Base-by-base conservation (phyloP, 768 basidiomycete species). In the Lentinula aciculospora region DNA sequence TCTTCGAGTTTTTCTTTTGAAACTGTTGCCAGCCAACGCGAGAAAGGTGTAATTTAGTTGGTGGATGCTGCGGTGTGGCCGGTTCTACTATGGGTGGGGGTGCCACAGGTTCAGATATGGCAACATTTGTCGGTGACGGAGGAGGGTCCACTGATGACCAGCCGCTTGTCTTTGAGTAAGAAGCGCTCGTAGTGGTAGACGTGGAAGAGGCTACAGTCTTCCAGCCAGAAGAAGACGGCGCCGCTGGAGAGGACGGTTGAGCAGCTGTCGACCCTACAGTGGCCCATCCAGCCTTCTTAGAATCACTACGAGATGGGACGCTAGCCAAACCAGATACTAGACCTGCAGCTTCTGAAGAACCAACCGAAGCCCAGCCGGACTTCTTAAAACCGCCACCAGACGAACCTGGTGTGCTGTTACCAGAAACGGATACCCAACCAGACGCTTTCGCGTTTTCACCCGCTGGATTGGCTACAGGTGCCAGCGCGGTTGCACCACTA, bases 21-120 rank as follows among this genome's bases (percentile, higher is more conserved):
- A 81, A 85, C 56, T 84, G 78, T 67, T 84, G 82, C 84, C 84
- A 85, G 39, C 76, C 80, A 23, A 78, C 76, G 47, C 73, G 73
- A 17, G 67, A 62, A 15, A 74, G 73, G 48, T 72, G 71, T 12
- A 71, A 63, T 48, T 66, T 66, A 32, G 63, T 60, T 27, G 60
- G 32, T 4, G 63, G 19, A 42, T 13, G 55, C 34, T 25, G 50
- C 4, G 45, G 39, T 10, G 28, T 45, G 8, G 19, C 15, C 28
- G 42, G 27, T 17, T 17, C 53, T 19, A 32, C 28, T 21, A 37
- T 7, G 13, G 66, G 64, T 4, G 67, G 65, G 53, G 68, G 66
- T 72, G 2, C 78, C 50, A 27, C 32, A 37, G 28, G 32, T 32
- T 32, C 48, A 21, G 32, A 13, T 29, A 19, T 12, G 8, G 13